Conservation (phyloP, 2,329 filamentous ascomycete genomes). For the Catunica adiposa region DNA sequence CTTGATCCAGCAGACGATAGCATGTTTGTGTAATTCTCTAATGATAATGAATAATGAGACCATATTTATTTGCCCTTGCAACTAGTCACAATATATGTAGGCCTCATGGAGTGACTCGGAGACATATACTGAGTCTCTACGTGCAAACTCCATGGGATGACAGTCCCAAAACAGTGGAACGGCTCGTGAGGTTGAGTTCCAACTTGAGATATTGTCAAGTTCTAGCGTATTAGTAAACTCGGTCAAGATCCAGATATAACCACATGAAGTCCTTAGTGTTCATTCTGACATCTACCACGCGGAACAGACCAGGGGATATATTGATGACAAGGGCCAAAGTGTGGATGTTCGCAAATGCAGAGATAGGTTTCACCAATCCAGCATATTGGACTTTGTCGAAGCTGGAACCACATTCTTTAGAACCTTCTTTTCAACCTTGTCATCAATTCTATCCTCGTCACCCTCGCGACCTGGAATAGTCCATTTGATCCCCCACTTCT, state of each 20-base stretch:
- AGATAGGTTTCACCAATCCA: conserved; percentile 16
- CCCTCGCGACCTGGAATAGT: conserved; percentile 11
- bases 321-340: not conserved
- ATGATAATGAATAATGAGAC: not conserved
- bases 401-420: conserved; percentile 16
- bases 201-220: too few relatives aligned
- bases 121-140: too few relatives aligned
- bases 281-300: too few relatives aligned
- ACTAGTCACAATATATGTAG: not conserved
- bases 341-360: not conserved
- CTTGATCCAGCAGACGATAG: not conserved
- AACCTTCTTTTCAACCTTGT: conserved; percentile 19
- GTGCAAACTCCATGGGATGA: too few relatives aligned
- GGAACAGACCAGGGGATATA: too few relatives aligned
- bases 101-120: not conserved
- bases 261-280: too few relatives aligned
- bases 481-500: conserved; percentile 11
- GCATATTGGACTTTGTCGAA: conserved; percentile 14
- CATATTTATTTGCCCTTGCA: not conserved
- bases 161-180: too few relatives aligned
- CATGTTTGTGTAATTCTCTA: not conserved
- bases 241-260: too few relatives aligned
- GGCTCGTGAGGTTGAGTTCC: too few relatives aligned
- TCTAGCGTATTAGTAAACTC: too few relatives aligned
- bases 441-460: conserved; percentile 20